Evolutionary conservation across 352 stramenopile genomes (phyloP), one percentile per base, ranked within the genome.

Genomic region (Globisporangium paddicum): DNA sequence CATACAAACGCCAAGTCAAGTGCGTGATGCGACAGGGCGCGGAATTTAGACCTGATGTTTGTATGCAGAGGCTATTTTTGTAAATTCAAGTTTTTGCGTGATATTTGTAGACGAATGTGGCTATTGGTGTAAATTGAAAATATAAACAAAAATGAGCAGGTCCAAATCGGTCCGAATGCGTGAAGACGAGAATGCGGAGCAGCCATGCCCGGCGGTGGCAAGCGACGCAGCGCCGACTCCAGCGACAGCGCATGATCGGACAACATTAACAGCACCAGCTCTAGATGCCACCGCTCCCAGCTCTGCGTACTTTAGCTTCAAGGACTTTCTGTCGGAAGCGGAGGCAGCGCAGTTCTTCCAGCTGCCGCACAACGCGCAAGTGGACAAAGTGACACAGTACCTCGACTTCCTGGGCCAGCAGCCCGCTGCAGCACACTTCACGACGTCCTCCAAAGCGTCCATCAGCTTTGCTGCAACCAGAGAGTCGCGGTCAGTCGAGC

Each of bases 301-400:
- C 26, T 21, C 54, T 1, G 45, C 42, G 28, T 86, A 83, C 64
- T 91, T 83, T 59, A 87, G 63, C 37, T 87, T 91, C 51, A 83
- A 82, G 49, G 75, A 87, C 48, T 91, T 67, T 46, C 58, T 91
- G 10, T 64, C 77, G 16, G 51, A 67, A 11, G 63, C 62, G 3
- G 79, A 91, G 38, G 62, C 62, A 2, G 60, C 67, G n/a, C 30
- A 62, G 14, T 91, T 91, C 62, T 82, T 91, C 40, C 47, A 74
- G 19, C 67, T 78, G 50, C 10, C 71, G 30, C 79, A 91, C 51
- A 49, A 60, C 18, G 57, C 66, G 1, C 82, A 89, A 57, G 68
- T 91, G 19, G 64, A 53, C 19, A 88, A 85, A 58, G 78, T 90
- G 47, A 41, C 68, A 62, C 71, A 73, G 58, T 91, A 91, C 42